These are phyloP conservation scores for Collybiopsis confluens DNA, from an alignment of 768 basidiomycete species.

Conservation along the genomic window DNA sequence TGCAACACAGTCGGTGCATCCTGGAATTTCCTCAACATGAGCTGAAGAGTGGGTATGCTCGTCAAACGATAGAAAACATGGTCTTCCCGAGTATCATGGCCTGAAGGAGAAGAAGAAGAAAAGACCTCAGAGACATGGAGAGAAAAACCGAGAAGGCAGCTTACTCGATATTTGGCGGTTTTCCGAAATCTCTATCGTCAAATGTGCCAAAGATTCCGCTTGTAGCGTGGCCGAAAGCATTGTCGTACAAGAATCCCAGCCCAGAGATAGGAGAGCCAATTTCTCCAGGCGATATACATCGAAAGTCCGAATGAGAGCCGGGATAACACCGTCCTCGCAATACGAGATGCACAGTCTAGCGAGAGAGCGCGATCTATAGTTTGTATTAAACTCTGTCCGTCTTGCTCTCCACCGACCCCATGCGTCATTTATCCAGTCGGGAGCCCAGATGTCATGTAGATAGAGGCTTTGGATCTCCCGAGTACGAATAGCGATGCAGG, in stretches of 20 bases:
- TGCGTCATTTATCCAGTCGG: not conserved
- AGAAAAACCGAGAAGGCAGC: not conserved
- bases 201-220: not conserved
- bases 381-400: not conserved
- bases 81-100: not conserved
- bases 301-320: not conserved
- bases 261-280: not conserved
- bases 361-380: not conserved
- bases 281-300: not conserved
- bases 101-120: not conserved
- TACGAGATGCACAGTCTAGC: not conserved
- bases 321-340: not conserved
- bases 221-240: not conserved
- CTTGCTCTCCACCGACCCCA: not conserved
- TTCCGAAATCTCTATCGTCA: not conserved
- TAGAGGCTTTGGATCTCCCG: not conserved
- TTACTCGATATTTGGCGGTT: not conserved
- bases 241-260: not conserved
- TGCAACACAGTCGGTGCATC: not conserved
- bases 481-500: not conserved
- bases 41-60: not conserved
- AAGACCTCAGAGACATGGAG: no score
- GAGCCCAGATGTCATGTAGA: not conserved
- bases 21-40: not conserved
- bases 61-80: not conserved